A percentile compares a stretch with the other conserved stretches of the same genome.
Conservation (phyloP, 805 yeast species). For the Suhomyces emberorum region DNA sequence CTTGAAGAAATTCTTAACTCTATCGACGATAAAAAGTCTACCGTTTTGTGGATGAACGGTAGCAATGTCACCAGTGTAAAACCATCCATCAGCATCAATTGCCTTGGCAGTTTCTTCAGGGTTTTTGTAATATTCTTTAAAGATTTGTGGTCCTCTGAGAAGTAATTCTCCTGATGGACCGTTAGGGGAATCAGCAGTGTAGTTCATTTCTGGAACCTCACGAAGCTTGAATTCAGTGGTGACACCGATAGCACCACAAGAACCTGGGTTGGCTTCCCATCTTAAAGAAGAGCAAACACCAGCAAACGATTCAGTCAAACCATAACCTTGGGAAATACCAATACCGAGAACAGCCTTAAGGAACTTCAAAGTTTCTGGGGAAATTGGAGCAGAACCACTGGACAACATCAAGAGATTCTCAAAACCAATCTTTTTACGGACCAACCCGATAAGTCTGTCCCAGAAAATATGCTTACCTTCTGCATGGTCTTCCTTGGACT, state of each 20-base stretch:
- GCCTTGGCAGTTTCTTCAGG: conserved; percentile 52
- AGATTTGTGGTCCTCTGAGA: conserved; percentile 63
- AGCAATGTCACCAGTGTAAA: conserved; percentile 63
- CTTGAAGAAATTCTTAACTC: conserved; percentile 79
- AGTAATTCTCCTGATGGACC: conserved; percentile 58
- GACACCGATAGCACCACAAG: conserved; percentile 59
- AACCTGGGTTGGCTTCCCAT: conserved; percentile 49
- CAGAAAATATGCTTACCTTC: conserved; percentile 27
- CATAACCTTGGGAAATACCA: conserved; percentile 70
- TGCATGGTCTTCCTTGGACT: conserved; percentile 15
- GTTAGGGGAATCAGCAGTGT: conserved; percentile 33
- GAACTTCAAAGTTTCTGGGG: conserved; percentile 58
- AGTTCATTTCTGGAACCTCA: conserved; percentile 64
- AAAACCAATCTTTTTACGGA: conserved; percentile 34
- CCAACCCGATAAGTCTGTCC: conserved; percentile 28
- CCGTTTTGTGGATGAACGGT: conserved; percentile 47
- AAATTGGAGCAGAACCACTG: conserved; percentile 67
- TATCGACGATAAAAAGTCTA: conserved; percentile 59
- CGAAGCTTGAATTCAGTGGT: conserved; percentile 51
- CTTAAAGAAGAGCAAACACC: conserved; percentile 42
- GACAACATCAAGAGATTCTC: conserved; percentile 25
- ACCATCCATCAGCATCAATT: conserved; percentile 58
- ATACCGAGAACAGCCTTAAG: conserved; percentile 59
- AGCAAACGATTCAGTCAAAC: conserved; percentile 65
- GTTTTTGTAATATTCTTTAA: conserved; percentile 53